Conservation (phyloP, 2,329 filamentous ascomycete species). For the Ophiostoma piceae region DNA sequence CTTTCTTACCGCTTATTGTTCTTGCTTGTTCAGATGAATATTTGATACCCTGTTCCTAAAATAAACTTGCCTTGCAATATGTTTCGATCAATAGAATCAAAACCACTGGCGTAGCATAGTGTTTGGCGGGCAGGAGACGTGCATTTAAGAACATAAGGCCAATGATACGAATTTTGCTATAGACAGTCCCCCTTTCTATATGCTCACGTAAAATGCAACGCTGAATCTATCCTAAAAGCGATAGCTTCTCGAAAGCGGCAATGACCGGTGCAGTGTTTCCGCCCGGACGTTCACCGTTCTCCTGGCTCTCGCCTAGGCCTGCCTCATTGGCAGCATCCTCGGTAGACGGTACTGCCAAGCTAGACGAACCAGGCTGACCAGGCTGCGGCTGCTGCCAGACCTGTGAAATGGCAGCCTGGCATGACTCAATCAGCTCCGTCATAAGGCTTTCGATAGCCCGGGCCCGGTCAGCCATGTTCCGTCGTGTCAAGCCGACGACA, state of each 20-base stretch:
- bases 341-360: background rate
- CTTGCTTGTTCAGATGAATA: background rate
- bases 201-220: background rate
- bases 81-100: background rate
- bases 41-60: background rate
- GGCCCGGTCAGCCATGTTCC: slow-evolving; percentile 84
- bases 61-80: background rate
- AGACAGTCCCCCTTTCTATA: background rate
- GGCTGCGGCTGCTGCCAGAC: slow-evolving; percentile 48
- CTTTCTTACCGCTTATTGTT: background rate
- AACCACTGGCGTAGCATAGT: background rate
- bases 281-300: background rate
- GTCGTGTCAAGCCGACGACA: slow-evolving; percentile 68
- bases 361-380: slow-evolving; percentile 25
- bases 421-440: slow-evolving; percentile 67
- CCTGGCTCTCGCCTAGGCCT: slow-evolving; percentile 14
- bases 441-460: slow-evolving; percentile 69
- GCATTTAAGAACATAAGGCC: background rate
- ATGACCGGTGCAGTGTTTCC: slow-evolving; percentile 47
- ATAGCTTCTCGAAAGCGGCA: slow-evolving; percentile 45
- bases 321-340: slow-evolving; percentile 25
- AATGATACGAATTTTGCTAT: background rate
- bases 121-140: too few species aligned
- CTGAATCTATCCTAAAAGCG: slow-evolving; percentile 42
- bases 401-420: slow-evolving; percentile 60